These are phyloP conservation scores for Rhynchospora tenuis DNA, from an alignment of 176 grass and related monocot species.

Conservation along the genomic window DNA sequence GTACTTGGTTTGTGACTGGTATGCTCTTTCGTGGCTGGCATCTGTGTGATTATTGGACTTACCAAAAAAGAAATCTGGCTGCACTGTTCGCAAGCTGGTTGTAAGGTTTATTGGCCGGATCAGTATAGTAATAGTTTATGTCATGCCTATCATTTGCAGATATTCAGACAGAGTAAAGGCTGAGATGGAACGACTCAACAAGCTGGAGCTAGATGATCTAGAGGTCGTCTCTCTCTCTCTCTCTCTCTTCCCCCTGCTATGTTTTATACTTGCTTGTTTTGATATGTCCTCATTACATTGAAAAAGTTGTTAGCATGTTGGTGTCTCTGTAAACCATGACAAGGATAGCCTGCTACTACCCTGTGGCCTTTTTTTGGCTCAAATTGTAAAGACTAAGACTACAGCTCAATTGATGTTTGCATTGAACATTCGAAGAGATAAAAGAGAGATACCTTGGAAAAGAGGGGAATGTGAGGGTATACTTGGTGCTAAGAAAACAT, in stretches of 20 bases:
- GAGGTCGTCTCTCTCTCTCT: constrained; percentile 47
- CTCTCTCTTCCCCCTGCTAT: constrained; percentile 5
- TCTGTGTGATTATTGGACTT: neutral
- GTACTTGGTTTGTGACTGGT: neutral
- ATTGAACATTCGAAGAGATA: neutral
- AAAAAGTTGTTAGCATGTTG: neutral
- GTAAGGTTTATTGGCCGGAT: neutral
- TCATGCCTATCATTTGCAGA: constrained; percentile 35
- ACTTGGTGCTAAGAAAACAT: neutral
- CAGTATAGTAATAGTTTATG: constrained; percentile 21
- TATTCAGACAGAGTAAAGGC: constrained; percentile 94
- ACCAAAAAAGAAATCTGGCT: neutral
- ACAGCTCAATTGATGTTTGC: neutral
- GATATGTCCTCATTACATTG: neutral
- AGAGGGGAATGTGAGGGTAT: neutral
- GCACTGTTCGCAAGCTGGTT: neutral
- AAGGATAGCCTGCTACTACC: neutral
- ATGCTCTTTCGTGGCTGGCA: neutral
- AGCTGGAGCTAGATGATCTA: constrained; percentile 79
- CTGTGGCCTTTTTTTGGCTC: neutral
- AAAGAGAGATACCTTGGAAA: neutral
- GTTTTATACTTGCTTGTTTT: constrained; percentile 9
- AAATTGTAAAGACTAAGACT: neutral
- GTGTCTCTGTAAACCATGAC: neutral
- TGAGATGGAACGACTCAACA: constrained; percentile 62